These are phyloP conservation scores for Citrus unshiu DNA, from an alignment of 345 rosid genomes.

Conservation along the genomic window DNA sequence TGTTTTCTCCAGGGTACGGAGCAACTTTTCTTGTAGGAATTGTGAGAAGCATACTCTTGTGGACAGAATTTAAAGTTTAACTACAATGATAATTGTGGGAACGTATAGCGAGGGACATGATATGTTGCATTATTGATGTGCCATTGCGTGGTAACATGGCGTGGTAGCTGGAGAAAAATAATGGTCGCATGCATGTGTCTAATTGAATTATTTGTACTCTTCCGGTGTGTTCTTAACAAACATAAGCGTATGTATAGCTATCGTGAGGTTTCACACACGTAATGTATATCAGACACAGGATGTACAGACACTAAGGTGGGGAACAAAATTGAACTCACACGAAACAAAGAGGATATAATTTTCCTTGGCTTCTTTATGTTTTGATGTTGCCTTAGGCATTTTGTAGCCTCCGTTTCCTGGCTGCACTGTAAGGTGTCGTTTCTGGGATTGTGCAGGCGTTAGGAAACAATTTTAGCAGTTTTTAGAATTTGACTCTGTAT, in stretches of 20 bases:
- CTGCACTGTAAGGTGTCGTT: neutral
- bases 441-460: neutral
- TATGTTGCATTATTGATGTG: neutral
- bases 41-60: neutral
- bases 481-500: neutral
- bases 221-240: neutral
- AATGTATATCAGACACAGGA: too few relatives aligned
- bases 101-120: neutral
- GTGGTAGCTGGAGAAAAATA: neutral
- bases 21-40: slow-evolving; percentile 7
- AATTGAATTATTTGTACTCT: neutral
- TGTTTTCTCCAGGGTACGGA: neutral
- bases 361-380: neutral
- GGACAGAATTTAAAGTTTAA: neutral
- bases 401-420: neutral
- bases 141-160: neutral
- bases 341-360: neutral
- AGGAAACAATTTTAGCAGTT: neutral
- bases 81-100: neutral
- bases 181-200: neutral
- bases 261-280: neutral
- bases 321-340: neutral
- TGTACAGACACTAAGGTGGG: neutral
- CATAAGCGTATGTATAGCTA: neutral
- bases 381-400: neutral